Evolutionary conservation across 129 eudicot species (phyloP).

Genomic region (Flaveria bidentis): DNA sequence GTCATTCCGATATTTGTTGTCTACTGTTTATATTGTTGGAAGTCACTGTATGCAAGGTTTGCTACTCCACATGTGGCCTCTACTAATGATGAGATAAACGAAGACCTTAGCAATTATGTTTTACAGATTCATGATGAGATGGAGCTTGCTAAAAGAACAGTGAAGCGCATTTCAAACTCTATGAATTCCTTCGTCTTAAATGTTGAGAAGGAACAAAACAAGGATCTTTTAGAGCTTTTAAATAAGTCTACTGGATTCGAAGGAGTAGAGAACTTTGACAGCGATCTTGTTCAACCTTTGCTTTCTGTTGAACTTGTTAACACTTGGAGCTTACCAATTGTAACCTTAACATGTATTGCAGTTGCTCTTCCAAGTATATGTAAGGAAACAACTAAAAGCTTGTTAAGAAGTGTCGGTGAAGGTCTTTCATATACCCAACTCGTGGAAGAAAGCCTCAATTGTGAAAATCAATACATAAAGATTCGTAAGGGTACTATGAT

Average conservation of each 20-base stretch:
- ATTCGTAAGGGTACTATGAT: slow-evolving; percentile 19
- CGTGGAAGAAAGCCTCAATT: background rate
- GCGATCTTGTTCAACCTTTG: background rate
- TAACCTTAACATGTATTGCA: slow-evolving; percentile 25
- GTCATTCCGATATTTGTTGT: background rate
- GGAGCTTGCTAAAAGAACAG: background rate
- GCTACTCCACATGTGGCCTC: background rate
- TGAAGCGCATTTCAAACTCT: slow-evolving; percentile 3
- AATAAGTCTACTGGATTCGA: slow-evolving; percentile 9
- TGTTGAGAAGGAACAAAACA: slow-evolving; percentile 12
- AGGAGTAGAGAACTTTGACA: slow-evolving; percentile 22
- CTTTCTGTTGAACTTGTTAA: background rate
- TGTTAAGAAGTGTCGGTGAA: slow-evolving; percentile 25
- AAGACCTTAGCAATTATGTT: slow-evolving; percentile 22
- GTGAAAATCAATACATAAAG: background rate
- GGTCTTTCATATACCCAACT: slow-evolving; percentile 1
- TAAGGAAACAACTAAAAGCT: background rate
- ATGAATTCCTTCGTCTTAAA: background rate
- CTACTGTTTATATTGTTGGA: slow-evolving; percentile 1
- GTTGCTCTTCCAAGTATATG: slow-evolving; percentile 1
- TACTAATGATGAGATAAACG: background rate
- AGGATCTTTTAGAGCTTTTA: slow-evolving; percentile 11
- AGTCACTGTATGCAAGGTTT: background rate
- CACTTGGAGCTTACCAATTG: slow-evolving; percentile 19
- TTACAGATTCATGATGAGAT: slow-evolving; percentile 1